phyloP scores from a whole-genome alignment of 2,329 filamentous ascomycete genomes.

The Arthroderma uncinatum region DNA sequence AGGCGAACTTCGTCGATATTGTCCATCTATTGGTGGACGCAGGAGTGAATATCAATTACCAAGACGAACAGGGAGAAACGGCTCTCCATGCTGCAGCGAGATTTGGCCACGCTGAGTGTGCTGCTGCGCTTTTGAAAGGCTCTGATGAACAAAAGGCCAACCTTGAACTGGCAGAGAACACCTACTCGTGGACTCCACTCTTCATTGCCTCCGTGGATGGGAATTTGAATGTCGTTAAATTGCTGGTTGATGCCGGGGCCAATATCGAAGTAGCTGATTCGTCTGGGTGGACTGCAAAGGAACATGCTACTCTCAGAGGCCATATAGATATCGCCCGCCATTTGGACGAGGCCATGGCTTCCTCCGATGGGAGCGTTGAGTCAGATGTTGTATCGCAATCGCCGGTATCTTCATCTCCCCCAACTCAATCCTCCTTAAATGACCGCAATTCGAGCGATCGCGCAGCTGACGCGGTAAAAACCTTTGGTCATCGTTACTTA shows the following conservation, averaged over 20 bases:
- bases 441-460: conserved; percentile 37
- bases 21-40: conserved; percentile 80
- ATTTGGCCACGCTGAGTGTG: conserved; percentile 74
- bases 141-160: conserved; percentile 60
- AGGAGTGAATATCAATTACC: conserved; percentile 86
- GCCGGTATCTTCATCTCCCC: conserved; percentile 28
- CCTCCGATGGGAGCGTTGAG: conserved; percentile 17
- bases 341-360: conserved; percentile 47
- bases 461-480: conserved; percentile 70
- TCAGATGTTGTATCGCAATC: conserved; percentile 25
- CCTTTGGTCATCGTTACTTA: conserved; percentile 91
- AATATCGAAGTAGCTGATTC: conserved; percentile 64
- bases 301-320: conserved; percentile 82
- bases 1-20: conserved; percentile 73
- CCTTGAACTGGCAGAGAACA: conserved; percentile 65
- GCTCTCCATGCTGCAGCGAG: conserved; percentile 84
- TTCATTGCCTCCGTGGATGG: conserved; percentile 90
- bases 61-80: conserved; percentile 80
- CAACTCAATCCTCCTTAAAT: conserved; percentile 29
- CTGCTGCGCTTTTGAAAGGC: conserved; percentile 61
- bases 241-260: conserved; percentile 68
- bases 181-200: conserved; percentile 89
- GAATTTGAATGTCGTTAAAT: conserved; percentile 59
- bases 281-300: conserved; percentile 87
- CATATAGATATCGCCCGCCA: conserved; percentile 69